Conservation (phyloP, 2,329 filamentous ascomycete species). For the Rutstroemia sp. region DNA sequence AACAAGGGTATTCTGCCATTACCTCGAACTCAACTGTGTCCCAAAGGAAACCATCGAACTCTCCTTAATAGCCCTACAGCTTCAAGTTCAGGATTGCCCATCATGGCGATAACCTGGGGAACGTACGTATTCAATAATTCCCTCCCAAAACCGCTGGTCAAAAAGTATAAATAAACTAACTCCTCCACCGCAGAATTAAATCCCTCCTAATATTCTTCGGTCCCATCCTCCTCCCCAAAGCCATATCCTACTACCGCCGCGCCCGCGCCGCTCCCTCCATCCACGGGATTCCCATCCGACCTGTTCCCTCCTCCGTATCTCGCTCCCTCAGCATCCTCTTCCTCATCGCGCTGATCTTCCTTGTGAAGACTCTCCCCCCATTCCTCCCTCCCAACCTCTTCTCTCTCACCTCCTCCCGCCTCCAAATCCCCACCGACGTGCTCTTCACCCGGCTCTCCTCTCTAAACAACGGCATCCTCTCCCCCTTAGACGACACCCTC, state of each 20-base stretch:
- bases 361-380: constrained; percentile 56
- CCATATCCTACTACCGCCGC: constrained; percentile 56
- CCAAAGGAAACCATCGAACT: too few species aligned
- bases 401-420: constrained; percentile 64
- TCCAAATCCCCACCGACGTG: constrained; percentile 78
- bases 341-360: constrained; percentile 41
- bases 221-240: constrained; percentile 62
- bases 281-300: constrained; percentile 43
- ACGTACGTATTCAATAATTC: constrained; percentile 35
- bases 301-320: constrained; percentile 46
- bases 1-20: not conserved
- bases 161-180: not conserved
- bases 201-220: constrained; percentile 49
- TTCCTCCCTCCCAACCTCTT: constrained; percentile 80
- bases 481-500: constrained; percentile 54
- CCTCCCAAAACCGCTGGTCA: not conserved
- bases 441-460: constrained; percentile 68
- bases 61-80: too few species aligned
- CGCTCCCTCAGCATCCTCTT: constrained; percentile 55
- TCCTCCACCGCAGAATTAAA: constrained; percentile 32
- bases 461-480: constrained; percentile 44
- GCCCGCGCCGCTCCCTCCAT: constrained; percentile 36
- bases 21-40: not conserved
- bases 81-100: not conserved
- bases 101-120: constrained; percentile 39